Evolutionary conservation across 345 rosid species (phyloP), one percentile per base, ranked within the genome.

Genomic region (Capsella bursapastoris): DNA sequence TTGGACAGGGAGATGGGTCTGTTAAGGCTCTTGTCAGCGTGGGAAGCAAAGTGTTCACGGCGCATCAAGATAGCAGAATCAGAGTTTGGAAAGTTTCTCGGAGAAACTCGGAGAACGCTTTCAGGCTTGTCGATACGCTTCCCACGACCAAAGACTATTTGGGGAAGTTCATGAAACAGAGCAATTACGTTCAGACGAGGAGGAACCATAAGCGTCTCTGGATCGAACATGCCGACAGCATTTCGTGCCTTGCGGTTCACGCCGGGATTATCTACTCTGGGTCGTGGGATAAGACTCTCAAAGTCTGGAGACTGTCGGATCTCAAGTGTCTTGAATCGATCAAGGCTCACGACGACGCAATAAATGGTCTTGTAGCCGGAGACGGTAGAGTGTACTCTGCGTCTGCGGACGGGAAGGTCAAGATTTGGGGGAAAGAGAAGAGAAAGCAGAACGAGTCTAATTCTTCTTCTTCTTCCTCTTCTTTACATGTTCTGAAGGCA

Each of bases 241-340:
- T 96, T 44, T 96, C 99, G 1, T 90, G 98, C 79, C 81, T 96
- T 71, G 82, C 96, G 0, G 85, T 89, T 2, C 82, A 59, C 62
- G 79, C 83, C 6, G 93, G 91, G 35, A 67, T 85, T 48, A 81
- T 96, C 51, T 96, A 92, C 77, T 90, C 99, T 0, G 92, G 96
- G 1, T 92, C 98, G 0, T 90, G 99, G 99, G 98, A 96, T 58
- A 96, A 89, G 79, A 89, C 98, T 7, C 87, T 96, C 4, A 96
- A 96, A 76, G 93, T 90, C 6, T 96, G 98, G 99, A 86, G 97
- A 74, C 53, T 87, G 31, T 82, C 91, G 3, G 94, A 92, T 74
- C 85, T 84, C 16, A 92, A 90, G 85, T 96, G 98, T 37, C 66
- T 96, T 55, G 99, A 96, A 32, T 92, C 98, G 5, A 88, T 96